A percentile compares a stretch with the other conserved stretches of the same genome.
These are phyloP conservation scores for Dryas alaskensis DNA, from an alignment of 306 rosid genomes.

Conservation along the genomic window DNA sequence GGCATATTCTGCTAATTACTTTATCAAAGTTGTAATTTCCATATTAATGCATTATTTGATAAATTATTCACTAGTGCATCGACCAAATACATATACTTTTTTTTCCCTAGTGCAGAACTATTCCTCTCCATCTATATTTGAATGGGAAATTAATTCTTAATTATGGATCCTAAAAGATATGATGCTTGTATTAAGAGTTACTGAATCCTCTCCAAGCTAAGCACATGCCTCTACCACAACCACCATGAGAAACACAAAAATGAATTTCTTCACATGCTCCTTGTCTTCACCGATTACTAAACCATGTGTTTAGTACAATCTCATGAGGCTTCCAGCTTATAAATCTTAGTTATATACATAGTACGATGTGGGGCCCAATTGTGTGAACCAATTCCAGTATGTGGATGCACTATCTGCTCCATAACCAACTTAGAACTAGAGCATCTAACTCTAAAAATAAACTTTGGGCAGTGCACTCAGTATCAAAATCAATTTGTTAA, in stretches of 20 bases:
- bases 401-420: too few species aligned
- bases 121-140: not conserved
- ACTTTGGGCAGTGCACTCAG: not conserved
- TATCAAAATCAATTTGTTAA: too few species aligned
- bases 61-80: not conserved
- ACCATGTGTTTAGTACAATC: not conserved
- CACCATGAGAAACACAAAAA: not conserved
- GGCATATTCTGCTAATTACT: not conserved
- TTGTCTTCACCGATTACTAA: not conserved
- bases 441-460: not conserved
- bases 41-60: not conserved
- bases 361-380: too few species aligned
- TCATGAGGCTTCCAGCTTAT: not conserved
- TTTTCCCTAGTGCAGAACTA: not conserved
- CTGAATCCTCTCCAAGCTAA: not conserved
- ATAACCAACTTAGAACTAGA: too few species aligned
- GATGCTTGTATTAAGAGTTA: not conserved
- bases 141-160: not conserved
- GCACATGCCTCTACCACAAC: not conserved
- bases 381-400: too few species aligned
- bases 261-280: slow-evolving; percentile 1
- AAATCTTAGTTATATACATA: not conserved
- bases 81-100: not conserved
- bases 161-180: not conserved
- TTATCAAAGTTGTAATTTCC: not conserved